Evolutionary conservation across 768 basidiomycete species (phyloP), one percentile per base, ranked within the genome.

Genomic region (Mycena metata): DNA sequence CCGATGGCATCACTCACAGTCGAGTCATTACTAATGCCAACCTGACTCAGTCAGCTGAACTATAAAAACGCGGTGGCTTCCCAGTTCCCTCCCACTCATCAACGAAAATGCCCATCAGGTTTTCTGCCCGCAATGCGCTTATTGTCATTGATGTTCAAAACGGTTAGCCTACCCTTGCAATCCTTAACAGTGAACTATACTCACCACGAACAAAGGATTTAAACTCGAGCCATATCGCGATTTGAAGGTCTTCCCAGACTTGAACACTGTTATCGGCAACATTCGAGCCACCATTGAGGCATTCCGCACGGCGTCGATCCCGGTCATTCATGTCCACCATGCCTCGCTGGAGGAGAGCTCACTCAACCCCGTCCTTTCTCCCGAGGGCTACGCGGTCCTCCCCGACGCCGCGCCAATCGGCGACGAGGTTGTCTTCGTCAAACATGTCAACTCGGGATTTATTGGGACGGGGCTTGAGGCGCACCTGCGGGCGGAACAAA

Each of bases 381-480:
- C 73, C 5, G 66, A 65, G n/a, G 75, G 75, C 4, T 69, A 67
- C 46, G 58, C 45, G 15, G 60, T 69, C 26, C 39, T 54, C 10
- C 69, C 71, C 9, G 63, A 67, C 46, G 73, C 75, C 10, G 61
- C 58, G 10, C 69, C 69, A 8, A 30, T 68, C 43, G 64, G 57
- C 1, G 73, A 60, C 50, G 74, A 76, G 47, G 35, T 66, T 33
- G n/a, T 75, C 13, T 74, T 74, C 59, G 63, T 71, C 35, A 76
- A 76, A 62, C 61, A 67, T 49, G 76, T 74, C 47, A 73, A 73
- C 60, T 75, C 74, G 6, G 66, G 65, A 15, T 76, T 76, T 69
- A 75, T 76, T 41, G 76, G 76, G 24, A 76, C 74, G n/a, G 69
- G 67, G 1, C 67, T 76, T 11, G 74, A 76, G 50, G 61, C 55